Base-by-base conservation (phyloP, 495 filamentous ascomycete species). In the Xylaria venustula region DNA sequence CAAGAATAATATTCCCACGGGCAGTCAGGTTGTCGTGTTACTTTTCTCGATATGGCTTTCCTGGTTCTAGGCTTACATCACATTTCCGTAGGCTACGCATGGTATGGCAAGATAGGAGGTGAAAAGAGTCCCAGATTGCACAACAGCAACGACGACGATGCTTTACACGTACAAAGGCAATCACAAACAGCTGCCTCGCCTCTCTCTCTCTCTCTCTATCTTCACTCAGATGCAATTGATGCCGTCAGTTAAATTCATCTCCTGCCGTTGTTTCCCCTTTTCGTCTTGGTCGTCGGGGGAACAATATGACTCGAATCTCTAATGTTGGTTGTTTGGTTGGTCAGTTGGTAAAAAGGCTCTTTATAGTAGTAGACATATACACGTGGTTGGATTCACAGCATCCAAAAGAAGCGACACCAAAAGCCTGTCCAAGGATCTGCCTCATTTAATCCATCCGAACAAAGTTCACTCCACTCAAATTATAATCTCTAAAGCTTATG, bases 301-400 rank as follows among this genome's bases (percentile, higher is more conserved):
- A 26, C 37, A 50, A 42, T 45, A 42, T 59, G n/a, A 56, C 22
- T 42, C 61, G 14, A 46, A 46, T 54, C 61, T 62, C 54, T 59
- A 62, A 57, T 5, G 30, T 51, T n/a, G n/a, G n/a, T n/a, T n/a
- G n/a, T n/a, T n/a, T n/a, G n/a, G 46, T 54, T 57, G 52, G 60
- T 61, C 36, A 46, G 51, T 25, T 32, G 47, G 50, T 22, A 45
- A 44, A 60, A 49, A 32, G 34, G 41, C 53, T 54, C 44, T 64
- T 61, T 51, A 51, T 60, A 56, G 41, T 60, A 56, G 41, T 60
- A 65, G 62, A 71, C 66, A 69, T 69, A 69, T 71, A 69, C 64
- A 67, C 64, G 58, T 64, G 23, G 56, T 17, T 58, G 55, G 57
- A n/a, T 60, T 46, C 50, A 50, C 49, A 59, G 62, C 61, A 61